A percentile compares a stretch with the other conserved stretches of the same genome.
phyloP scores from a whole-genome alignment of 257 asterid genomes.

The Perilla frutescens region DNA sequence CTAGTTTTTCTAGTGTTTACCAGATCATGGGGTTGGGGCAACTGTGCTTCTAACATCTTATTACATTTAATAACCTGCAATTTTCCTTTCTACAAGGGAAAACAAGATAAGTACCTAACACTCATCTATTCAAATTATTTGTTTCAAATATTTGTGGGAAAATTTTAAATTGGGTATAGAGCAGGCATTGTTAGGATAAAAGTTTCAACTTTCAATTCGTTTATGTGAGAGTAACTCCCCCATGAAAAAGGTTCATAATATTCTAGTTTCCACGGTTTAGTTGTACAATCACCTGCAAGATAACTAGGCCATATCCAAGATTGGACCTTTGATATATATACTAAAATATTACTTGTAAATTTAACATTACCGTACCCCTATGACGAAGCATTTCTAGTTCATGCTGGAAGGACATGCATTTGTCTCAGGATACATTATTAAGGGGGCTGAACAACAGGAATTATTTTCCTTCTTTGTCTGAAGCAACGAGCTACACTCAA shows the following conservation, averaged over 20 bases:
- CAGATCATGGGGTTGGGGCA: not conserved
- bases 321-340: too few species aligned
- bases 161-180: not conserved
- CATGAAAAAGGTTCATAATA: not conserved
- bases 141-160: too few species aligned
- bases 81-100: conserved; percentile 3
- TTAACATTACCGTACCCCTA: too few species aligned
- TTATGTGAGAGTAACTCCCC: not conserved
- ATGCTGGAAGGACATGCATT: too few species aligned
- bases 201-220: not conserved
- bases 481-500: conserved; percentile 2
- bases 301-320: too few species aligned
- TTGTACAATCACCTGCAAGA: too few species aligned
- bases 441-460: too few species aligned
- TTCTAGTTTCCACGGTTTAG: not conserved
- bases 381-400: too few species aligned
- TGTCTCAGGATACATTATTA: too few species aligned
- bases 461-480: not conserved
- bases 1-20: not conserved
- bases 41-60: not conserved
- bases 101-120: not conserved
- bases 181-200: not conserved
- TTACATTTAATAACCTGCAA: conserved; percentile 4
- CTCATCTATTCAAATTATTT: not conserved
- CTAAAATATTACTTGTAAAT: too few species aligned